Evolutionary conservation across 805 yeast species (phyloP).

Genomic region (Kuraishia hungarica): DNA sequence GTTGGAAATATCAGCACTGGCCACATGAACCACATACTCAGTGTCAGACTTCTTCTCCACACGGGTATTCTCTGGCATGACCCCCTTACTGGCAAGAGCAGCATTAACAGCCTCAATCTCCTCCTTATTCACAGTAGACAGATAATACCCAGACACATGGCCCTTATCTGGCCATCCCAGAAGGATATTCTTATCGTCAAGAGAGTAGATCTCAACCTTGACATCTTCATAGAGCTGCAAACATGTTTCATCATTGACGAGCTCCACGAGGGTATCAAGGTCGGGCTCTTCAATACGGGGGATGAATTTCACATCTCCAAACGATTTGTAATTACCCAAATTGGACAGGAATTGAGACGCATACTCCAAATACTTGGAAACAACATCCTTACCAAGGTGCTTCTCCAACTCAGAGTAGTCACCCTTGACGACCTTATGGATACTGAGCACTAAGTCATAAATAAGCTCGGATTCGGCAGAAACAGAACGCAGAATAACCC

Average conservation of each 20-base stretch:
- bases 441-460: constrained; percentile 55
- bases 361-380: constrained; percentile 52
- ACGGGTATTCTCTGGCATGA: constrained; percentile 77
- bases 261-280: constrained; percentile 39
- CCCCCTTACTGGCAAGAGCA: constrained; percentile 51
- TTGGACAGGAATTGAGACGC: constrained; percentile 69
- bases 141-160: constrained; percentile 68
- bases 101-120: constrained; percentile 64
- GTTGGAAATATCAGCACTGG: constrained; percentile 49
- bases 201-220: constrained; percentile 39
- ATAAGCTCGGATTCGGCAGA: constrained; percentile 74
- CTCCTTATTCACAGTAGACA: constrained; percentile 41
- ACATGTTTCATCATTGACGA: constrained; percentile 26
- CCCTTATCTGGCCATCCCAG: constrained; percentile 78
- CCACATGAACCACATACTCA: constrained; percentile 55
- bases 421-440: constrained; percentile 44
- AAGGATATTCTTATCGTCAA: constrained; percentile 38
- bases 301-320: constrained; percentile 82
- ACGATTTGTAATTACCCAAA: constrained; percentile 75
- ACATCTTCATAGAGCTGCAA: constrained; percentile 32
- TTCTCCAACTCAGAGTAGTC: constrained; percentile 32
- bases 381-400: constrained; percentile 26
- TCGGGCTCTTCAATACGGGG: constrained; percentile 47
- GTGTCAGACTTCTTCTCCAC: constrained; percentile 44
- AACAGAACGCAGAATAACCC: constrained; percentile 74